Base-by-base conservation (phyloP, 495 filamentous ascomycete species). In the Aspergillus campestris region DNA sequence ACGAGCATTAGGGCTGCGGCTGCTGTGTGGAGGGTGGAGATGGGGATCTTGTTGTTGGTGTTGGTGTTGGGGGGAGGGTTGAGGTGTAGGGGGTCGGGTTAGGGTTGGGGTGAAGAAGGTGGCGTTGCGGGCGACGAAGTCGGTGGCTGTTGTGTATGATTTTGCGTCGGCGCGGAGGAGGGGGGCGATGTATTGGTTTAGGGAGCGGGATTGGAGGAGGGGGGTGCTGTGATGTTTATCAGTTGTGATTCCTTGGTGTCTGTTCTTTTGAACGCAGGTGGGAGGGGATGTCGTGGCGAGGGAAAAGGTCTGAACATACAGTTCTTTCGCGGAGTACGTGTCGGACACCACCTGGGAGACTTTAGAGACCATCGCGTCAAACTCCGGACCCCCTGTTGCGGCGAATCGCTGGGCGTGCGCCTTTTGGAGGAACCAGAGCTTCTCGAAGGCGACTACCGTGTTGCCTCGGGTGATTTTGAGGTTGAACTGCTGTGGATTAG, bases 381-480 rank as follows among this genome's bases (percentile, higher is more conserved):
- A 73, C 30, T 62, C 54, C 27, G 59, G 47, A 2, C 66, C 64
- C 8, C 52, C 51, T 10, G 45, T 61, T 33, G 55, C 56, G 10
- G 59, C 66, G 39, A 65, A 66, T 31, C 65, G 62, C 41, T 70
- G 59, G 2, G 80, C 75, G 62, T 96, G 88, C 24, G 71, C 73
- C 42, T 78, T 80, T 56, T 97, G 89, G 9, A 98, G 72, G 58
- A 81, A 89, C 55, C 74, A 73, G 8, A 96, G 75, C 57, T 97
- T 97, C 38, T 77, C 79, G 42, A 83, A 77, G n/a, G 78, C 76
- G 18, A 95, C 86, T 8, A 81, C 79, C n/a, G 87, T 84, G 64
- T 97, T 89, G 7, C 92, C 91, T 49, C 81, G 83, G 10, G 87
- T 96, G 59, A 95, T 89, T 54, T 84, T 82, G 49, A 92, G 67